Base-by-base conservation (phyloP, 1,139 yeast species). In the Eremothecium coryli region DNA sequence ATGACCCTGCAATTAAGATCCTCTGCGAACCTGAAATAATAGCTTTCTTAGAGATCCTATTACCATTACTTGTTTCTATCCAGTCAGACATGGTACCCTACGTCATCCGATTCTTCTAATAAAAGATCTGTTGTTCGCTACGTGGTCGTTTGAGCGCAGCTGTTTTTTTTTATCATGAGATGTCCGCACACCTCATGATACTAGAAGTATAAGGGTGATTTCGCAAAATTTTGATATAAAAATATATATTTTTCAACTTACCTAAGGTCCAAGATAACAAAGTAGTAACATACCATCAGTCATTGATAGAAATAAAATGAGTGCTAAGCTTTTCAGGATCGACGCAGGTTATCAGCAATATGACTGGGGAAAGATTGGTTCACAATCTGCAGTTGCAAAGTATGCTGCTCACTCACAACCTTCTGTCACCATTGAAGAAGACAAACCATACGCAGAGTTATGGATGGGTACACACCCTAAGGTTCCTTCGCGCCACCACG, bases 391-490 rank as follows among this genome's bases (percentile, higher is more conserved):
- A 5, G 97, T 86, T 35, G 97, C 97, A 5, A 79, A 71, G 56
- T 90, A 76, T 58, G 93, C 95, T 26, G 67, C 77, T 28, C 66
- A 69, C 35, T 73, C 93, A 29, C 77, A 82, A 59, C 71, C 84
- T 5, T 54, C 67, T 23, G 63, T 76, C 36, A 51, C 54, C 23
- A 70, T 86, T 38, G 85, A 81, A 46, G 88, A 78, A 48, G 38
- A 66, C 29, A 74, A 78, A 56, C 97, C 94, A 9, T 82, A 82
- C 50, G 93, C 94, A 23, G 93, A 82, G 58, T 69, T 90, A 48
- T 90, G 98, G 98, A 90, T 90, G 98, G 98, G 98, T 18, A 86
- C 97, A 18, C 98, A 90, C 55, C 93, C 94, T 34, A 80, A 82
- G 32, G 86, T 82, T 10, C 96, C 97, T 13, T 80, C 95, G n/a